Conservation (phyloP, 1,284 basidiomycete genomes). For the Baeospora myosura region DNA sequence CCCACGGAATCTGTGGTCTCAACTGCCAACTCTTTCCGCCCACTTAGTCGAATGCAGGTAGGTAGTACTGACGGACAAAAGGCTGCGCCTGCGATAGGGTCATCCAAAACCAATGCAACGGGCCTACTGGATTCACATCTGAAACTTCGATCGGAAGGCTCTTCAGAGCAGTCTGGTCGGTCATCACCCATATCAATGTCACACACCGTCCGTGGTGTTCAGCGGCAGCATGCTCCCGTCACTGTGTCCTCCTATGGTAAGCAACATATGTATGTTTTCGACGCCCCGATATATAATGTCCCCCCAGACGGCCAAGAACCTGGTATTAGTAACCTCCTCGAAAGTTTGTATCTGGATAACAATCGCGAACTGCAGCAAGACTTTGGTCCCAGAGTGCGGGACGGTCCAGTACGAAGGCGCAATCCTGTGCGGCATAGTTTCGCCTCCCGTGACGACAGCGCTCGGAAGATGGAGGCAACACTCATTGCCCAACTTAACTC, state of each 20-base stretch:
- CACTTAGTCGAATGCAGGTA: constrained; percentile 53
- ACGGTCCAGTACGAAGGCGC: constrained; percentile 70
- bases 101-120: constrained; percentile 68
- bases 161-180: constrained; percentile 60
- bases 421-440: constrained; percentile 62
- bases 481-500: constrained; percentile 84
- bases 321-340: constrained; percentile 78
- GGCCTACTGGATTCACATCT: constrained; percentile 69
- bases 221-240: constrained; percentile 42
- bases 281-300: constrained; percentile 6
- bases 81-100: constrained; percentile 77
- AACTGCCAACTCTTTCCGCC: constrained; percentile 58
- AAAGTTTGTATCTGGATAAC: constrained; percentile 85
- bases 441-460: constrained; percentile 47
- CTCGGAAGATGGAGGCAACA: constrained; percentile 61
- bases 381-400: constrained; percentile 81
- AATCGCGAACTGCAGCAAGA: constrained; percentile 79
- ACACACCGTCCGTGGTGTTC: constrained; percentile 41
- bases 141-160: constrained; percentile 53
- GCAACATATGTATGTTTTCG: constrained; percentile 15
- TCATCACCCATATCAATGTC: constrained; percentile 61
- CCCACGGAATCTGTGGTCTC: constrained; percentile 71
- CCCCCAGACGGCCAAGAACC: constrained; percentile 83
- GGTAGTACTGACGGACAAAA: constrained; percentile 69
- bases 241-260: constrained; percentile 67